phyloP scores from a whole-genome alignment of 2,329 filamentous ascomycete species.

The Rutstroemia sp. region DNA sequence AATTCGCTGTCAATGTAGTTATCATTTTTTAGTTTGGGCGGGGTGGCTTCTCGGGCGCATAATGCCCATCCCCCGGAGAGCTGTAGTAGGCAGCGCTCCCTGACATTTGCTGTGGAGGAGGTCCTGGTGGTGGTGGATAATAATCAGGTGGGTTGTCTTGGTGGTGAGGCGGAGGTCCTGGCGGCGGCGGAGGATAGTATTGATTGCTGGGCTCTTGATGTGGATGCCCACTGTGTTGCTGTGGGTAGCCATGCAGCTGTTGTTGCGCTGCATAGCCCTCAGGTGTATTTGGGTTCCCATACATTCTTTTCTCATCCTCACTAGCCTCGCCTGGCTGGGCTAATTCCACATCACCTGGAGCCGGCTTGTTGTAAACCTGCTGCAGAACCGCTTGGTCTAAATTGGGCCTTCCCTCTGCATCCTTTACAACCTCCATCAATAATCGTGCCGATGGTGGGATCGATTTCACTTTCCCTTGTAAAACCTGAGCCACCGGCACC shows the following conservation, averaged over 20 bases:
- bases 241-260: not conserved
- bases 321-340: slow-evolving; percentile 7
- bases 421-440: slow-evolving; percentile 64
- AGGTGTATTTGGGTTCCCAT: slow-evolving; percentile 7
- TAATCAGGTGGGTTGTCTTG: not conserved
- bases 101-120: slow-evolving; percentile 1
- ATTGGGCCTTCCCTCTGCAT: slow-evolving; percentile 73
- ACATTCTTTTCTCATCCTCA: slow-evolving; percentile 8
- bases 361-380: slow-evolving; percentile 10
- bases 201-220: not conserved
- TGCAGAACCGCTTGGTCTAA: slow-evolving; percentile 44
- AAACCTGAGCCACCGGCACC: slow-evolving; percentile 51
- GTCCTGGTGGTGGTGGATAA: slow-evolving; percentile 3
- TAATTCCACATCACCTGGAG: slow-evolving; percentile 9
- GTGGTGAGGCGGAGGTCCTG: not conserved
- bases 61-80: slow-evolving; percentile 2
- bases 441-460: slow-evolving; percentile 32
- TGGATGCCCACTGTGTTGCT: not conserved
- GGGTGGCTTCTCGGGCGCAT: slow-evolving; percentile 7
- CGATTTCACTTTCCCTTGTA: slow-evolving; percentile 29
- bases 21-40: not conserved
- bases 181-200: not conserved
- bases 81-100: not conserved
- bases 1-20: not conserved
- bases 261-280: slow-evolving; percentile 4